These are phyloP conservation scores for Teratosphaeria nubilosa DNA, from an alignment of 2,329 filamentous ascomycete genomes.

Conservation along the genomic window DNA sequence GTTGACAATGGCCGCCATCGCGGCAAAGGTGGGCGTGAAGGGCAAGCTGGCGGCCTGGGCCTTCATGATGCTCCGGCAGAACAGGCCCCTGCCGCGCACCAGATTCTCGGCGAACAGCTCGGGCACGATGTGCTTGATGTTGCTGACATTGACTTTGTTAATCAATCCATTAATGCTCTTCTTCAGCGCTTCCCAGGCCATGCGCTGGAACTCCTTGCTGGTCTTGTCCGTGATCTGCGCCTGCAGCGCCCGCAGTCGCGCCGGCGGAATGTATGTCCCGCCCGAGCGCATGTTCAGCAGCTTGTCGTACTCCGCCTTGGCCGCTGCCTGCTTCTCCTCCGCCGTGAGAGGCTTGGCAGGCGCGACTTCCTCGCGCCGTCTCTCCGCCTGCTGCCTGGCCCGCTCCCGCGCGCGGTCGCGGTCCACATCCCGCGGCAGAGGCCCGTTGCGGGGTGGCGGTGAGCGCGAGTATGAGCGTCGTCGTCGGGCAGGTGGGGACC, in stretches of 20 bases:
- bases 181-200: constrained; percentile 98
- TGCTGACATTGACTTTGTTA: constrained; percentile 97
- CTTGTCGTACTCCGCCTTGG: constrained; percentile 89
- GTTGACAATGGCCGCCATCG: constrained; percentile 93
- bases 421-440: constrained; percentile 40
- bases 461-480: constrained; percentile 20
- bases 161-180: constrained; percentile 98
- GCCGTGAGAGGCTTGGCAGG: constrained; percentile 50
- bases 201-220: constrained; percentile 94
- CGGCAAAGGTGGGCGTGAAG: constrained; percentile 92
- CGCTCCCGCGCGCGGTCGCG: constrained; percentile 42
- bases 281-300: constrained; percentile 86
- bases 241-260: constrained; percentile 79
- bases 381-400: constrained; percentile 39
- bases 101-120: constrained; percentile 94
- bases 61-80: constrained; percentile 96
- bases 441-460: constrained; percentile 24
- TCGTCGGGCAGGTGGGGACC: constrained; percentile 24
- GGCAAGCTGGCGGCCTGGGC: constrained; percentile 91
- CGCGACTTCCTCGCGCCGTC: constrained; percentile 32
- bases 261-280: constrained; percentile 92
- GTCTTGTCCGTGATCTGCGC: constrained; percentile 94
- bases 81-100: constrained; percentile 79
- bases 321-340: constrained; percentile 76
- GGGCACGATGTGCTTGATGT: constrained; percentile 95